Conservation (phyloP, 768 basidiomycete genomes). For the Termitomyces sp. region DNA sequence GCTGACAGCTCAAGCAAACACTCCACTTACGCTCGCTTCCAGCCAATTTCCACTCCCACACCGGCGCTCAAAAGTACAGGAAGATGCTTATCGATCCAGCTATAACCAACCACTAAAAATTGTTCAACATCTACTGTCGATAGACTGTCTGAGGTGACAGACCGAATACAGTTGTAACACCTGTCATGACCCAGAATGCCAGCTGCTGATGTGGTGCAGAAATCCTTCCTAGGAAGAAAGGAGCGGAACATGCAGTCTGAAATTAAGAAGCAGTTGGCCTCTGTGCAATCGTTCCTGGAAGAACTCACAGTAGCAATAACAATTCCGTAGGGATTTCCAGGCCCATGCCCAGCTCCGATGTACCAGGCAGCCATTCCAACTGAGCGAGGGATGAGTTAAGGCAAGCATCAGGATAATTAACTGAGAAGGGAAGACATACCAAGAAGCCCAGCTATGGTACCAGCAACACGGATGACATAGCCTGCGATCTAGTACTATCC, state of each 20-base stretch:
- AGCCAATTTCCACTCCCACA: conserved; percentile 32
- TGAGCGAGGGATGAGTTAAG: neutral
- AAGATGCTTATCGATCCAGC: conserved; percentile 34
- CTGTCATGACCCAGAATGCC: conserved; percentile 33
- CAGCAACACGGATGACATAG: conserved; percentile 28
- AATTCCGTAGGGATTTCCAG: conserved; percentile 37
- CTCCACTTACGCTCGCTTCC: conserved; percentile 36
- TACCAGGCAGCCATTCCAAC: conserved; percentile 41
- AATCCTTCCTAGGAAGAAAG: conserved; percentile 30
- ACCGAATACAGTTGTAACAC: conserved; percentile 36
- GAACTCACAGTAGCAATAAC: conserved; percentile 34
- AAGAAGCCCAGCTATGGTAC: conserved; percentile 30
- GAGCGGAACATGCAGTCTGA: conserved; percentile 30
- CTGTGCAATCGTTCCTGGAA: neutral
- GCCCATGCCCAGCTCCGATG: conserved; percentile 31
- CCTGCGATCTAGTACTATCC: conserved; percentile 23
- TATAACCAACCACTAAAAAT: conserved; percentile 33
- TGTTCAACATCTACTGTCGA: neutral
- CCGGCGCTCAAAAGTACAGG: conserved; percentile 25
- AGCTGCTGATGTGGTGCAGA: conserved; percentile 28
- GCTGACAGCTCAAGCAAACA: neutral
- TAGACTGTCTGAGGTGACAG: neutral
- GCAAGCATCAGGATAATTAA: too few relatives aligned
- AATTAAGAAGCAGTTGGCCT: neutral
- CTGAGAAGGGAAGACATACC: conserved; percentile 15